A percentile compares a stretch with the other conserved stretches of the same genome.
Conservation (phyloP, 2,329 filamentous ascomycete genomes). For the Podosphaera leucotricha region DNA sequence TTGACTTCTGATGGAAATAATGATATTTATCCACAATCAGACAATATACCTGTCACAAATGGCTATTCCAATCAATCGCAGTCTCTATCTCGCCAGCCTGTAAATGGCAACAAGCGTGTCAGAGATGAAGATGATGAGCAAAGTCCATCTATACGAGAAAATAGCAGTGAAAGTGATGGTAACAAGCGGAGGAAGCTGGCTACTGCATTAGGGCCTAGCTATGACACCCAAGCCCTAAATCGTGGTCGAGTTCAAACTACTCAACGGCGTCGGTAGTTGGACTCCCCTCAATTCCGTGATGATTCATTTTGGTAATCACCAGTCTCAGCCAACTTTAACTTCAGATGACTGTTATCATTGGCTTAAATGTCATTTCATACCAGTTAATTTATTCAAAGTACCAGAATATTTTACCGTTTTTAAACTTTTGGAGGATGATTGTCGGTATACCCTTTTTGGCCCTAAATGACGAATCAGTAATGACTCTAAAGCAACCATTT, state of each 20-base stretch:
- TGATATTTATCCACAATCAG: constrained; percentile 44
- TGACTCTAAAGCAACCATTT: constrained; percentile 14
- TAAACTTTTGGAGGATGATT: neutral
- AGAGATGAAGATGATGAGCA: constrained; percentile 24
- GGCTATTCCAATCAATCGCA: constrained; percentile 36
- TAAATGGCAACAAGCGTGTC: constrained; percentile 19
- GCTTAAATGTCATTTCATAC: too few relatives aligned
- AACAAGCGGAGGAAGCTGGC: constrained; percentile 56
- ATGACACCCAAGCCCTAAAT: constrained; percentile 22
- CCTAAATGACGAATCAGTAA: constrained; percentile 15
- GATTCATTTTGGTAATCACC: too few relatives aligned
- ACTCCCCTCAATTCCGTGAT: too few relatives aligned
- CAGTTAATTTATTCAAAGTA: too few relatives aligned
- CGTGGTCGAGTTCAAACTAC: constrained; percentile 24
- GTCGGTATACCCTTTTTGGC: constrained; percentile 11
- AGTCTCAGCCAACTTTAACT: too few relatives aligned
- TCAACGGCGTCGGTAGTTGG: constrained; percentile 15
- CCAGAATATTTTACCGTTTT: too few relatives aligned
- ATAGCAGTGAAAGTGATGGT: constrained; percentile 26
- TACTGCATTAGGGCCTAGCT: constrained; percentile 23
- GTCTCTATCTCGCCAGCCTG: constrained; percentile 39
- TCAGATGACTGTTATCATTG: too few relatives aligned
- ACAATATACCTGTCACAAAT: constrained; percentile 33
- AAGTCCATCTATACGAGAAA: constrained; percentile 33
- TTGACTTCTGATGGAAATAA: constrained; percentile 39